Conservation (phyloP, 768 basidiomycete genomes). For the Lentinula aciculospora region DNA sequence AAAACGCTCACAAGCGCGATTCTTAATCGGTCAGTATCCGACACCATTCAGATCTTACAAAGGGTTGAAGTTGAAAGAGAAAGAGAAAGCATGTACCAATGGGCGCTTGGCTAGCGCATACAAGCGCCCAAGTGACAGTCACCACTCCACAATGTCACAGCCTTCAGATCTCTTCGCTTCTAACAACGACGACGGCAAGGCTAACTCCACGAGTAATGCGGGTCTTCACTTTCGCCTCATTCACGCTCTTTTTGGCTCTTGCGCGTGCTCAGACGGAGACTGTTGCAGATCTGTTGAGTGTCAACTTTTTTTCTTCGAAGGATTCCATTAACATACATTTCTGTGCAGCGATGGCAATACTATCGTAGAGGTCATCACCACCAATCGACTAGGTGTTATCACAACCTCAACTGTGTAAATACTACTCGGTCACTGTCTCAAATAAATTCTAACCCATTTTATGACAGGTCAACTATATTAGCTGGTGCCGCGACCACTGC, state of each 20-base stretch:
- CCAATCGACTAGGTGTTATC: background rate
- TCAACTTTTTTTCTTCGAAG: background rate
- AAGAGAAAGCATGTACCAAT: too few species aligned
- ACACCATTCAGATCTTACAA: slow-evolving; percentile 7
- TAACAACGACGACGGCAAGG: background rate
- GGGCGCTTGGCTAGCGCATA: slow-evolving; percentile 2
- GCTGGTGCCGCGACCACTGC: background rate
- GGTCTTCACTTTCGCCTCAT: background rate
- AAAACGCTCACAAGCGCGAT: slow-evolving; percentile 38
- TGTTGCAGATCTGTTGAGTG: slow-evolving; percentile 1
- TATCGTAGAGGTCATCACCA: slow-evolving; percentile 4
- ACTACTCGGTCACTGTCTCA: background rate
- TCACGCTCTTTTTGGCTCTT: background rate
- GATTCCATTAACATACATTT: background rate
- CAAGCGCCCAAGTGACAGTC: slow-evolving; percentile 5
- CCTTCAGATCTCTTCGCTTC: background rate
- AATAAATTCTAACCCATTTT: background rate
- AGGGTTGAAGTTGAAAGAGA: too few species aligned
- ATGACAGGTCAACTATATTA: background rate
- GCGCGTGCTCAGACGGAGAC: slow-evolving; percentile 6
- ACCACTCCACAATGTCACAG: background rate
- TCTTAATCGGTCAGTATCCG: slow-evolving; percentile 29
- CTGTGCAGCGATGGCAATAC: background rate
- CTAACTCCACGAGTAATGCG: background rate
- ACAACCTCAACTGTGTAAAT: slow-evolving; percentile 2